These are phyloP conservation scores for Amniculicola lignicola DNA, from an alignment of 495 filamentous ascomycete species.

Conservation along the genomic window DNA sequence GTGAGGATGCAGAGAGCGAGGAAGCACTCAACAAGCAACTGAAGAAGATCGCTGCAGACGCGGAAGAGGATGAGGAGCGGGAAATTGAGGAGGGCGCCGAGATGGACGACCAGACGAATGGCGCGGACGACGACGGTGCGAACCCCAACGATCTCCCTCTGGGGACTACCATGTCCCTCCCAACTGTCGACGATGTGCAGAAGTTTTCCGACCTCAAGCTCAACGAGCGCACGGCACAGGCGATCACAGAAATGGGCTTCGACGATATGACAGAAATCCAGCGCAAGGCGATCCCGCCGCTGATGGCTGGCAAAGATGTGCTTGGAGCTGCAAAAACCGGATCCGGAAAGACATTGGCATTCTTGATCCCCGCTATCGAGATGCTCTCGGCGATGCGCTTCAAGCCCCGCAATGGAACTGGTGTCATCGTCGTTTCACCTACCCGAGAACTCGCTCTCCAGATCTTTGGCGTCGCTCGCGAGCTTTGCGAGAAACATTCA, in stretches of 20 bases:
- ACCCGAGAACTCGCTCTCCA: conserved; percentile 91
- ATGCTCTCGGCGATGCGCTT: conserved; percentile 89
- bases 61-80: conserved; percentile 6
- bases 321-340: conserved; percentile 96
- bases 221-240: conserved; percentile 81
- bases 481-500: conserved; percentile 81
- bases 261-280: conserved; percentile 97
- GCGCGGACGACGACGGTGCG: conserved; percentile 17
- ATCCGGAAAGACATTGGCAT: conserved; percentile 91
- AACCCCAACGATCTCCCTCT: conserved; percentile 50
- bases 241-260: conserved; percentile 87
- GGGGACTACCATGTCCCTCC: conserved; percentile 53
- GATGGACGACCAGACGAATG: conserved; percentile 13
- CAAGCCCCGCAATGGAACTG: conserved; percentile 79
- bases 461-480: conserved; percentile 92
- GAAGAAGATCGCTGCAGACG: conserved; percentile 31
- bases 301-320: conserved; percentile 87
- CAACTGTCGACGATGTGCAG: conserved; percentile 53
- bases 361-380: conserved; percentile 91
- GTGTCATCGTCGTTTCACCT: conserved; percentile 80
- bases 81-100: conserved; percentile 17
- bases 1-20: conserved; percentile 31
- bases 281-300: conserved; percentile 77
- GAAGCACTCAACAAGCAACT: conserved; percentile 38
- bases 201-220: conserved; percentile 81